Base-by-base conservation (phyloP, 2,329 filamentous ascomycete species). In the Mycosphaerelloides madeirae region DNA sequence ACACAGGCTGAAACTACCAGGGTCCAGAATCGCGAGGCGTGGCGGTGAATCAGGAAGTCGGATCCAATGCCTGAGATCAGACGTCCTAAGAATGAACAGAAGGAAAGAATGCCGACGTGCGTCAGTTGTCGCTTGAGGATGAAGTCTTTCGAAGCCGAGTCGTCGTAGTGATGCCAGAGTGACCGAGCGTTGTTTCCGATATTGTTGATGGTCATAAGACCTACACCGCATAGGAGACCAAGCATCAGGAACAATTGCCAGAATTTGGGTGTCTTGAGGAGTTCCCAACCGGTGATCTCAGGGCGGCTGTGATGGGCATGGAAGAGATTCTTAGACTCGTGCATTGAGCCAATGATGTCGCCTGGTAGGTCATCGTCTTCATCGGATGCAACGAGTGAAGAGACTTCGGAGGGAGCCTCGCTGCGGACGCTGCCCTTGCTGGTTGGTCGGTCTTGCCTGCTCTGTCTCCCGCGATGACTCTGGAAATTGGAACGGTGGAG, bases 131-230 rank as follows among this genome's bases (percentile, higher is more conserved):
- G 81, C 45, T 84, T 77, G 39, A 87, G 80, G 40, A 98, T 84
- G 56, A 89, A 90, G 38, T 83, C 79, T 33, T 85, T 75, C 48
- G 77, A 76, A 2, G 85, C 83, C 1, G 78, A 81, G 52, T 83
- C 76, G 59, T 96, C 88, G 62, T 84, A 94, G 59, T 87, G 80
- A 49, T 80, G 83, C 93, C 93, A 97, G 1, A 98, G 75, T 2
- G 89, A 88, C 62, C 87, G 86, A 46, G 75, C 71, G 57, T 90
- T 81, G 62, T 95, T 94, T 33, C 93, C 93, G 60, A 97, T 95
- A 59, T 98, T 98, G 71, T 98, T 98, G 69, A 98, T 98, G 0
- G 91, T 97, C 93, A 98, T 98, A 54, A 98, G 72, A 9, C 93
- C 93, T 57, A 96, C 85, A 41, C 93, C 93, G 4, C 89, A 88